Conservation (phyloP, 345 rosid species). For the Hypericum androsaemum region DNA sequence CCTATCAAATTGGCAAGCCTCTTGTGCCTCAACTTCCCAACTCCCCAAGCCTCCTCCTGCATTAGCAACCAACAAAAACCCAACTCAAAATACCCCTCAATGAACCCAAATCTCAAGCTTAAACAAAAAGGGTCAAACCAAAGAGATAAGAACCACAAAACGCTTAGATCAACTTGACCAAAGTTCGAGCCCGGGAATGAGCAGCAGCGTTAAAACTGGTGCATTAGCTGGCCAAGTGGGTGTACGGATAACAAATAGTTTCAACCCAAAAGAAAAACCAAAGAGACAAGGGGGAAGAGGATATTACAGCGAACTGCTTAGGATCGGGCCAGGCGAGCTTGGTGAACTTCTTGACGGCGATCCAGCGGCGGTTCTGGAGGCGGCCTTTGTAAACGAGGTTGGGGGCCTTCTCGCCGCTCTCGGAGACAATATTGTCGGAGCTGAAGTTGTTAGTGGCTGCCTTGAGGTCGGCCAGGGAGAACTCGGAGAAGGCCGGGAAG, state of each 20-base stretch:
- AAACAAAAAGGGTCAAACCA: not conserved
- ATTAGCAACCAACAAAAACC: slow-evolving; percentile 1
- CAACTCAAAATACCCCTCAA: slow-evolving; percentile 1
- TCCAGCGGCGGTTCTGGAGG: slow-evolving; percentile 57
- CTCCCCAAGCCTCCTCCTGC: slow-evolving; percentile 89
- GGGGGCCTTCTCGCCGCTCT: slow-evolving; percentile 46
- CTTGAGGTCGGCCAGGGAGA: slow-evolving; percentile 54
- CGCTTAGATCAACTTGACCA: too few relatives aligned
- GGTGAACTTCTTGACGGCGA: slow-evolving; percentile 75
- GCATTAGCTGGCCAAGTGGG: too few relatives aligned
- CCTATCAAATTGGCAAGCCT: slow-evolving; percentile 92
- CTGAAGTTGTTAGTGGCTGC: slow-evolving; percentile 67
- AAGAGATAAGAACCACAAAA: not conserved
- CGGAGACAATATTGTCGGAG: slow-evolving; percentile 59
- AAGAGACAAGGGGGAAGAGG: not conserved
- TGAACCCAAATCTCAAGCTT: too few relatives aligned
- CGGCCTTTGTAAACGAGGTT: slow-evolving; percentile 67
- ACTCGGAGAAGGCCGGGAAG: slow-evolving; percentile 41
- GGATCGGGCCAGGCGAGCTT: slow-evolving; percentile 85
- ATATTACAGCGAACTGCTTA: slow-evolving; percentile 53
- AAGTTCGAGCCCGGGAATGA: too few relatives aligned
- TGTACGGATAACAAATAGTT: too few relatives aligned
- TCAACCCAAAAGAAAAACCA: not conserved
- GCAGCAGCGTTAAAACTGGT: too few relatives aligned
- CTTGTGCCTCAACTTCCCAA: slow-evolving; percentile 78